phyloP scores from a whole-genome alignment of 306 rosid genomes.

The Castanea crenata region DNA sequence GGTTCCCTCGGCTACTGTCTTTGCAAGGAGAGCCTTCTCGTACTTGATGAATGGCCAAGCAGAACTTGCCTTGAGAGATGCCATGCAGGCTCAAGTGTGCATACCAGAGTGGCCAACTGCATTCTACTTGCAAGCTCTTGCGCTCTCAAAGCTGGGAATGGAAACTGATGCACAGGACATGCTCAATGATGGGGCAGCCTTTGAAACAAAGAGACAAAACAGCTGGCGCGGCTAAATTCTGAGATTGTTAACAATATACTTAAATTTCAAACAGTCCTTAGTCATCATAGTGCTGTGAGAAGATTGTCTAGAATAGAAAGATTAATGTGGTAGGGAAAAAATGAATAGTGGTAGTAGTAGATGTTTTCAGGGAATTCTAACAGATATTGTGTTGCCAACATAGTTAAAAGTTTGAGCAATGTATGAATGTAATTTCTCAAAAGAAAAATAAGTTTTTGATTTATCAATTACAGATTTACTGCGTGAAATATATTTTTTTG shows the following conservation, averaged over 20 bases:
- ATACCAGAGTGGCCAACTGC: constrained; percentile 97
- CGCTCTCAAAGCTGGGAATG: constrained; percentile 95
- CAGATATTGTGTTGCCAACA: constrained; percentile 31
- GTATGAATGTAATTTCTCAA: constrained; percentile 39
- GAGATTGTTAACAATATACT: background rate
- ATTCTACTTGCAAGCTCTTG: constrained; percentile 89
- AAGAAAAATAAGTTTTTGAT: constrained; percentile 20
- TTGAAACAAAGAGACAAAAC: constrained; percentile 75
- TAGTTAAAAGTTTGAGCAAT: constrained; percentile 19
- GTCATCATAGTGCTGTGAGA: constrained; percentile 26
- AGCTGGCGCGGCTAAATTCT: constrained; percentile 66
- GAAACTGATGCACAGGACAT: constrained; percentile 95
- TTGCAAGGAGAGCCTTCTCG: constrained; percentile 84
- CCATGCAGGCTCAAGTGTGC: constrained; percentile 97
- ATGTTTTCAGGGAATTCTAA: constrained; percentile 21
- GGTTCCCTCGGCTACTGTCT: constrained; percentile 74
- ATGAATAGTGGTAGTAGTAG: constrained; percentile 12
- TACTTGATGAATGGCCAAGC: constrained; percentile 83
- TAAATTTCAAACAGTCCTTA: background rate
- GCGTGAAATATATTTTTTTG: background rate
- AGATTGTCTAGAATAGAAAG: constrained; percentile 24
- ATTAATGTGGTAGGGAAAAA: constrained; percentile 27
- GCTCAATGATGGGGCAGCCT: constrained; percentile 86
- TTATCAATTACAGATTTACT: background rate
- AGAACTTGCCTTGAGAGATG: constrained; percentile 84